Conservation (phyloP, 495 filamentous ascomycete genomes). For the Penicillium malachiteum region DNA sequence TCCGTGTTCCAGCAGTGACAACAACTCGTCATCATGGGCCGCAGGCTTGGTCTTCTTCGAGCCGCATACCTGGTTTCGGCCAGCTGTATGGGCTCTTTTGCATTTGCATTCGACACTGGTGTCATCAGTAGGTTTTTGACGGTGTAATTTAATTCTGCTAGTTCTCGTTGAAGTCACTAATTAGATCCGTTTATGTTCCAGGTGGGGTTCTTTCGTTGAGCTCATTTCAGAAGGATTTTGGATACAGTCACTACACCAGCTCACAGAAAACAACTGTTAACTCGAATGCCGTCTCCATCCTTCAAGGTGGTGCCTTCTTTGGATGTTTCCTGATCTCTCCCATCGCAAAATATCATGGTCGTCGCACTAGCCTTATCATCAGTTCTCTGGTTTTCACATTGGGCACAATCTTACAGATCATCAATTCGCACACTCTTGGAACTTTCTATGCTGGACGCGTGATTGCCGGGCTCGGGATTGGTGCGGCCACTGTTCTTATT, state of each 20-base stretch:
- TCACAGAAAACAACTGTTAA: slow-evolving; percentile 36
- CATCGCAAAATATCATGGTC: slow-evolving; percentile 42
- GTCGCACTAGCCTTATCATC: slow-evolving; percentile 38
- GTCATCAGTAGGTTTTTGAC: slow-evolving; percentile 33
- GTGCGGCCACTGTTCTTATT: slow-evolving; percentile 51
- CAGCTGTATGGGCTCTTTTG: slow-evolving; percentile 42
- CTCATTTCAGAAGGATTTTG: slow-evolving; percentile 41
- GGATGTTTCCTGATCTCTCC: slow-evolving; percentile 49
- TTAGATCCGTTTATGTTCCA: background rate
- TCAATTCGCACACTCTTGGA: slow-evolving; percentile 40
- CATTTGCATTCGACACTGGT: slow-evolving; percentile 41
- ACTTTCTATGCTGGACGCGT: slow-evolving; percentile 50
- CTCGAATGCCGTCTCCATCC: slow-evolving; percentile 43
- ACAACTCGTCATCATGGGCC: slow-evolving; percentile 31
- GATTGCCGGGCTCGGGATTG: slow-evolving; percentile 55
- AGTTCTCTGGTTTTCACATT: slow-evolving; percentile 42
- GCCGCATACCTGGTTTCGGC: slow-evolving; percentile 36
- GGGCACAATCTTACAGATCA: slow-evolving; percentile 44
- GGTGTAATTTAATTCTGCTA: background rate
- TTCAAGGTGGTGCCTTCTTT: slow-evolving; percentile 45
- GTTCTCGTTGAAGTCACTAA: no score
- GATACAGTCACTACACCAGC: slow-evolving; percentile 24
- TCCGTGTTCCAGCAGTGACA: background rate
- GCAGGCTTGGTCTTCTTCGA: slow-evolving; percentile 32
- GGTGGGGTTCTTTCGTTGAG: slow-evolving; percentile 39